Evolutionary conservation across 306 rosid species (phyloP).

Genomic region (Morella rubra): DNA sequence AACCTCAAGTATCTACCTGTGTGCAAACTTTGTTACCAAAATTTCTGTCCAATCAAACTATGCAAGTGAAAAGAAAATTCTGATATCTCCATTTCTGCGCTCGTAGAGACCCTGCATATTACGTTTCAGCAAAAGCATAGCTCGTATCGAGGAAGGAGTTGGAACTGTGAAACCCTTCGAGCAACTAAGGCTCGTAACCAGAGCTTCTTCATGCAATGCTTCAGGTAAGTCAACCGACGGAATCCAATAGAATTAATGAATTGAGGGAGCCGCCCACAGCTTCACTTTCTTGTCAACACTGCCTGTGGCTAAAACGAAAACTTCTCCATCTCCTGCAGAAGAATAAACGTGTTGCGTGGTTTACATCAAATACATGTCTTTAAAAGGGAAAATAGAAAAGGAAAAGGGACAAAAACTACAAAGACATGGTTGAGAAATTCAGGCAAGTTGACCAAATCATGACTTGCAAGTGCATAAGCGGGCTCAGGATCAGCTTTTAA

Average conservation of each 20-base stretch:
- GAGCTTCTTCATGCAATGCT: conserved; percentile 16
- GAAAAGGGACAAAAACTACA: not conserved
- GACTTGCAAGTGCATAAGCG: not conserved
- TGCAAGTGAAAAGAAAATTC: conserved; percentile 15
- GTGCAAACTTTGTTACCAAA: conserved; percentile 28
- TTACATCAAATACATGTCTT: not conserved
- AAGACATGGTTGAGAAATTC: not conserved
- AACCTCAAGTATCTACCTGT: conserved; percentile 21
- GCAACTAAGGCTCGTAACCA: conserved; percentile 24
- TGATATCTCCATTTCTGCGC: conserved; percentile 10
- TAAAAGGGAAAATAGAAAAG: too few relatives aligned
- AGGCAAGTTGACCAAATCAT: conserved; percentile 1
- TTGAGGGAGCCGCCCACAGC: conserved; percentile 82
- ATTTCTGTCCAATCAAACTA: conserved; percentile 22
- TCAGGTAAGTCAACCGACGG: conserved; percentile 10
- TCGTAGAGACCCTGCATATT: conserved; percentile 24
- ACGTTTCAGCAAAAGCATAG: conserved; percentile 12
- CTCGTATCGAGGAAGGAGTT: not conserved
- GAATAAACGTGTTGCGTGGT: conserved; percentile 1
- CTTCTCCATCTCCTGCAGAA: conserved; percentile 56
- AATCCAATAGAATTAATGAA: conserved; percentile 34
- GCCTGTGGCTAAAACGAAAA: conserved; percentile 70
- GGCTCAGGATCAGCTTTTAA: too few relatives aligned
- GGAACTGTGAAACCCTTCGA: not conserved
- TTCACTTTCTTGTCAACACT: conserved; percentile 93